A percentile compares a stretch with the other conserved stretches of the same genome.
Evolutionary conservation across 2,329 filamentous ascomycete genomes (phyloP).

Genomic region (Neoascochyta sp.): DNA sequence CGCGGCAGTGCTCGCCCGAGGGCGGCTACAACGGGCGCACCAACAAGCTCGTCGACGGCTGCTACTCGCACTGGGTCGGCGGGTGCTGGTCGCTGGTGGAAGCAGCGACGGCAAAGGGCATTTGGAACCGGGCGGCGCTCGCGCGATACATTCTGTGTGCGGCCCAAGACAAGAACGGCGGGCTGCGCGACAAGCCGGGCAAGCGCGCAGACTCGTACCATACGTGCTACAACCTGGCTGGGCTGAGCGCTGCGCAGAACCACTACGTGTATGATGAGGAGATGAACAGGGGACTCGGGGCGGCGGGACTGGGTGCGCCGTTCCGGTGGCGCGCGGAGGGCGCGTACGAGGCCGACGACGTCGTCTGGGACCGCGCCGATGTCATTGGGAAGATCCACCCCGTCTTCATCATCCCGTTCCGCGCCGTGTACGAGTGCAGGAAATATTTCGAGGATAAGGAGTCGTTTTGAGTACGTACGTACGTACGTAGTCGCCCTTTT

Average conservation of each 20-base stretch:
- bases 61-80: conserved; percentile 97
- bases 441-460: conserved; percentile 60
- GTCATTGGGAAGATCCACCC: conserved; percentile 71
- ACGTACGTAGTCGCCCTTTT: too few species aligned
- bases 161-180: conserved; percentile 76
- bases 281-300: conserved; percentile 28
- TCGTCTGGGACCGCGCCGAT: conserved; percentile 66
- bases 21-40: conserved; percentile 90
- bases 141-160: conserved; percentile 87
- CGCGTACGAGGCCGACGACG: conserved; percentile 48
- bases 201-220: conserved; percentile 88
- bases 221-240: conserved; percentile 85
- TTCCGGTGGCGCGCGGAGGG: conserved; percentile 47
- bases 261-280: conserved; percentile 47
- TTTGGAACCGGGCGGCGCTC: conserved; percentile 81
- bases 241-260: conserved; percentile 79
- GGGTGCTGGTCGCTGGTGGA: conserved; percentile 91
- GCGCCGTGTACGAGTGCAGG: conserved; percentile 61
- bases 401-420: conserved; percentile 77
- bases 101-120: conserved; percentile 55
- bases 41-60: conserved; percentile 97
- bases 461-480: conserved; percentile 48
- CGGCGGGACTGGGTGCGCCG: conserved; percentile 34
- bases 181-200: conserved; percentile 88
- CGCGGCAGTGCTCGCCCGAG: conserved; percentile 84